These are phyloP conservation scores for Nevesoporus exiguus DNA, from an alignment of 768 basidiomycete species.

Conservation along the genomic window DNA sequence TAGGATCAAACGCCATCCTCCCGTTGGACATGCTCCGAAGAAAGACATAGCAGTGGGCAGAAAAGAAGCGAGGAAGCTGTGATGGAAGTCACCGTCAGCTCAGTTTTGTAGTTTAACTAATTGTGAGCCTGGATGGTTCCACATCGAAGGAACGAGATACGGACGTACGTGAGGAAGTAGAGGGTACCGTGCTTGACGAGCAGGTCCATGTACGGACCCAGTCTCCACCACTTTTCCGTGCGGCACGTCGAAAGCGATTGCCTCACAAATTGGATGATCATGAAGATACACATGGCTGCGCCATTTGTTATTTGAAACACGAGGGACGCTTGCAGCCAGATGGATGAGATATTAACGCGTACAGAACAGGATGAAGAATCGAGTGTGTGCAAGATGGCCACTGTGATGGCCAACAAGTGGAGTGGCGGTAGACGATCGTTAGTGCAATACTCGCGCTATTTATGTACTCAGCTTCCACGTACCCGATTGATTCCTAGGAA, in stretches of 20 bases:
- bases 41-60: no score
- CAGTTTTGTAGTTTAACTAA: no score
- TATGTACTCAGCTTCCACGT: no score
- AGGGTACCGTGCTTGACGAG: not conserved
- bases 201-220: not conserved
- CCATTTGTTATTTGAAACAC: not conserved
- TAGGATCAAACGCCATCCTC: no score
- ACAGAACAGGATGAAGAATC: not conserved
- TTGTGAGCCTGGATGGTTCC: no score
- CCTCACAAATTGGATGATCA: not conserved
- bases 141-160: no score
- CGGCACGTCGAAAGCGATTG: not conserved
- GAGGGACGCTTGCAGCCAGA: not conserved
- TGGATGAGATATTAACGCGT: not conserved
- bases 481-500: not conserved
- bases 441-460: no score
- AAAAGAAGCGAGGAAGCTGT: no score
- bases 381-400: not conserved
- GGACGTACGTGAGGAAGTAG: not conserved
- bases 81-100: no score
- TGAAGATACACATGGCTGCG: not conserved
- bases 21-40: no score
- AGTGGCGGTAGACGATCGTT: no score
- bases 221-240: not conserved
- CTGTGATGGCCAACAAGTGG: not conserved